Conservation (phyloP, 148 eudicot genomes). For the Rhododendron williamsianum region DNA sequence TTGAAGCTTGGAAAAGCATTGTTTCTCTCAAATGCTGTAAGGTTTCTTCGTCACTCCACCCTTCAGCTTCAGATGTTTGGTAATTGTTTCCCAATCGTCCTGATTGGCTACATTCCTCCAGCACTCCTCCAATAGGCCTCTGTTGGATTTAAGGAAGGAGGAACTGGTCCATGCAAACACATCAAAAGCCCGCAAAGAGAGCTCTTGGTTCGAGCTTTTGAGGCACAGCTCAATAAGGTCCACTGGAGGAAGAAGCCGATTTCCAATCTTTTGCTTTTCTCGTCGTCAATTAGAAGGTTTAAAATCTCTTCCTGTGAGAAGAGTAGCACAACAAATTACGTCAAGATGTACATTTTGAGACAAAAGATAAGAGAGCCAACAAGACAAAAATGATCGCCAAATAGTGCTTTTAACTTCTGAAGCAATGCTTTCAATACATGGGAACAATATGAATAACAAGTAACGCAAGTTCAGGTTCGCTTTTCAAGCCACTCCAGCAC, state of each 20-base stretch:
- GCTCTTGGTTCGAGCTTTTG: slow-evolving; percentile 41
- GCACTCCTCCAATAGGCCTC: slow-evolving; percentile 79
- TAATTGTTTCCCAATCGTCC: slow-evolving; percentile 83
- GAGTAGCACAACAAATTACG: background rate
- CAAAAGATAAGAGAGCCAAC: background rate
- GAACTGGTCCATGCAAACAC: slow-evolving; percentile 90
- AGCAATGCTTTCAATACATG: background rate
- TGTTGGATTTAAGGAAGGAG: slow-evolving; percentile 63
- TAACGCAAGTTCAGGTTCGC: background rate
- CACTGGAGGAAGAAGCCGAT: slow-evolving; percentile 65
- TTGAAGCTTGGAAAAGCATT: slow-evolving; percentile 69
- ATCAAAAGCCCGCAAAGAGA: slow-evolving; percentile 61
- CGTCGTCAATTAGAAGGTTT: slow-evolving; percentile 39
- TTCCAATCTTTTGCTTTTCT: slow-evolving; percentile 58
- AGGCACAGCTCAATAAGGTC: slow-evolving; percentile 80
- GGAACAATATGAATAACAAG: background rate
- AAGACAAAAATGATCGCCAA: background rate
- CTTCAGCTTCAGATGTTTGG: slow-evolving; percentile 51
- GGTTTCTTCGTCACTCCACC: slow-evolving; percentile 85
- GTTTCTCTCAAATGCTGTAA: slow-evolving; percentile 47
- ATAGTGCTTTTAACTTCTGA: background rate
- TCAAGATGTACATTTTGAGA: background rate
- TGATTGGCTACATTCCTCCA: slow-evolving; percentile 76
- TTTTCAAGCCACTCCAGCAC: background rate
- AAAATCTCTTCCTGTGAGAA: slow-evolving; percentile 67